Base-by-base conservation (phyloP, 371 early-diverging fungal species). In the Globomyces sp. region DNA sequence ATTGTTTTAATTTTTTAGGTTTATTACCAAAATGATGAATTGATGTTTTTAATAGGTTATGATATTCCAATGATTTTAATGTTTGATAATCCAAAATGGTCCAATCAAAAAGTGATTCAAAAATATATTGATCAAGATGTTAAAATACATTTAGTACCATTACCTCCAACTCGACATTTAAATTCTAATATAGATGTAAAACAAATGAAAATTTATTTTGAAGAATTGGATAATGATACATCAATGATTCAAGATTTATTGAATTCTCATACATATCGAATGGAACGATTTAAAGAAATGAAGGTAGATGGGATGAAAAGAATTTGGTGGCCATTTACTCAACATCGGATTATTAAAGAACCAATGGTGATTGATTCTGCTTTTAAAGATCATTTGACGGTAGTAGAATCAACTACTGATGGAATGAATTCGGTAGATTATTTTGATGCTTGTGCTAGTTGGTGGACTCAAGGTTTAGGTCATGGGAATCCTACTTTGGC, bases 291-390 rank as follows among this genome's bases (percentile, higher is more conserved):
- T 41, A 84, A 86, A 51, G 60, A 76, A 0, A 83, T 92, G 84
- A 83, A 81, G 62, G 24, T 24, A 24, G 24, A 24, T 24, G 86
- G 85, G 0, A 69, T 79, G 40, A 73, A 81, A 2, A 77, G 74
- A 0, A 77, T 92, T 34, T 90, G 92, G 91, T 92, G 90, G 90
- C 92, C 92, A 3, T 92, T 92, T 70, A 92, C 92, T 0, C 92
- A 92, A 63, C 91, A 92, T 58, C 67, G 78, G 13, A 69, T 67
- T 0, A 87, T 89, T 46, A 78, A 82, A 63, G 77, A 80, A n/a
- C 84, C 87, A 3, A 90, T 86, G 1, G 86, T 90, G 3, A 85
- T 92, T 51, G 92, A 92, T 71, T 89, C 91, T 4, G 92, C 92
- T 0, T 80, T 86, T 59, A 71, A 83, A 6, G 92, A 92, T 60